These are phyloP conservation scores for Peniophora sp. DNA, from an alignment of 1,284 basidiomycete genomes.

Conservation along the genomic window DNA sequence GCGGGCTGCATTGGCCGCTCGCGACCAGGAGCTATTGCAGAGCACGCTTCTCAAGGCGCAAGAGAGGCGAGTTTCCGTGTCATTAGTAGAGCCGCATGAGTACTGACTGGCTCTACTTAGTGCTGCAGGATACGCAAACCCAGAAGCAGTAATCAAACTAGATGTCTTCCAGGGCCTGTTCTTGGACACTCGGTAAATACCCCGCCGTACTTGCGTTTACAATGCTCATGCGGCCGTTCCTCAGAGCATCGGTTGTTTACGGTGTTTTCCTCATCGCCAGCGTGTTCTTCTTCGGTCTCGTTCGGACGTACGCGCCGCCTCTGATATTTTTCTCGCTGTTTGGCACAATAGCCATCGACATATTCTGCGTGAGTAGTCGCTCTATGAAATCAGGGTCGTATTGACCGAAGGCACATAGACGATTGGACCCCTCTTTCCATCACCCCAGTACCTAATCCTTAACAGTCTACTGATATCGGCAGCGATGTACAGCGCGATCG, in stretches of 20 bases:
- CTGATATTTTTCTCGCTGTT: constrained; percentile 52
- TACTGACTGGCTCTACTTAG: constrained; percentile 20
- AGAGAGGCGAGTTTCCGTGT: constrained; percentile 26
- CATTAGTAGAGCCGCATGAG: constrained; percentile 3
- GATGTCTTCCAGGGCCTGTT: constrained; percentile 61
- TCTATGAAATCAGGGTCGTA: background rate
- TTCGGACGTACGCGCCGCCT: constrained; percentile 57
- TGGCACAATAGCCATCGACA: constrained; percentile 51
- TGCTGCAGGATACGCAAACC: constrained; percentile 36
- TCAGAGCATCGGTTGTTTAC: constrained; percentile 49
- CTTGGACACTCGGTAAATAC: constrained; percentile 47
- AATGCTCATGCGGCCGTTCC: constrained; percentile 3
- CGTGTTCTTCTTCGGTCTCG: constrained; percentile 42
- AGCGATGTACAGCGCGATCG: constrained; percentile 53
- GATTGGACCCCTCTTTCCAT: constrained; percentile 57
- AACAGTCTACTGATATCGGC: constrained; percentile 54
- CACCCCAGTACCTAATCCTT: constrained; percentile 53
- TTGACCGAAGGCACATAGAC: constrained; percentile 18
- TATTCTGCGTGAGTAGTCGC: constrained; percentile 43
- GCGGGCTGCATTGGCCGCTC: constrained; percentile 53
- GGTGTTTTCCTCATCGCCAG: constrained; percentile 69
- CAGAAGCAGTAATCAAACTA: constrained; percentile 36
- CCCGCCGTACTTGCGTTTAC: background rate
- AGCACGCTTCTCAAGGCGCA: constrained; percentile 37
- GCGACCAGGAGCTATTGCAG: constrained; percentile 43